Conservation (phyloP, 2,329 filamentous ascomycete genomes). For the Diaporthe australafricana region DNA sequence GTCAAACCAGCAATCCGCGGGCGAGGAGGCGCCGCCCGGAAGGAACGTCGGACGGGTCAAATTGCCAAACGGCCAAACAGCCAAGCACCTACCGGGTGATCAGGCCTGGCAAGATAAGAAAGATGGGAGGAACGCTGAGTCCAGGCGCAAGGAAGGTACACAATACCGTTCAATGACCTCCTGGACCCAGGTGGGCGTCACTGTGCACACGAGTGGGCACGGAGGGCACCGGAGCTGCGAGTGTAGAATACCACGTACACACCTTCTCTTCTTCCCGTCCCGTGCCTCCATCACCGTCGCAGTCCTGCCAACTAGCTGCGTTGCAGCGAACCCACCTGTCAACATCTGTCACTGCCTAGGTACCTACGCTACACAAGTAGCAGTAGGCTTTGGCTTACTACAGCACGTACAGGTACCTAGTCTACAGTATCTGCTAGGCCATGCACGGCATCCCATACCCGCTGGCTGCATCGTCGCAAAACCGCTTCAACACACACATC, state of each 20-base stretch:
- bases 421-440: background rate
- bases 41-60: constrained; percentile 11
- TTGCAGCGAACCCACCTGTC: constrained; percentile 22
- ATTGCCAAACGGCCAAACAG: no score
- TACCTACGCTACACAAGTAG: background rate
- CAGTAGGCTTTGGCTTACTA: background rate
- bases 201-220: background rate
- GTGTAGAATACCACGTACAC: background rate
- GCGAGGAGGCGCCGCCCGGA: background rate
- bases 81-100: no score
- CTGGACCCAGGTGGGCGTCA: background rate
- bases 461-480: background rate
- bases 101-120: background rate
- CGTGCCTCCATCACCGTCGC: background rate
- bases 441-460: background rate
- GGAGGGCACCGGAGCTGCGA: background rate
- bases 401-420: background rate
- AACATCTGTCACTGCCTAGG: constrained; percentile 13
- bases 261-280: background rate
- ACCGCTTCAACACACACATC: background rate
- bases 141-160: background rate
- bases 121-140: background rate
- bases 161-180: background rate
- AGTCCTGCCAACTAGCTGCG: constrained; percentile 16
- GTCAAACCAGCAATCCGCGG: no score